These are phyloP conservation scores for Aegilops bicornis DNA, from an alignment of 176 grass and related monocot genomes.

Conservation along the genomic window DNA sequence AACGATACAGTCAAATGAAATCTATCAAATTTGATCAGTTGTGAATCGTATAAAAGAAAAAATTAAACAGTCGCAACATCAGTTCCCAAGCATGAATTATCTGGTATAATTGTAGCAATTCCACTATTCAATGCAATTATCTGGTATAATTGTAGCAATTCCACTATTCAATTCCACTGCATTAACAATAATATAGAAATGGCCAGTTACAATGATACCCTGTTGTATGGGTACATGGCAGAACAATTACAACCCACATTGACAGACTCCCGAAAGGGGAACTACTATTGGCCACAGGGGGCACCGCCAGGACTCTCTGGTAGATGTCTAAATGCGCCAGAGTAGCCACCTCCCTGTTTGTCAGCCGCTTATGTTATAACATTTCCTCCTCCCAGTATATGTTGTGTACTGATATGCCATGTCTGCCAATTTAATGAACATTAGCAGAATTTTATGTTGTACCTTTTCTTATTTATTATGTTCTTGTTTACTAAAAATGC, in stretches of 20 bases:
- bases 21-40: neutral
- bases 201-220: neutral
- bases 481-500: slow-evolving; percentile 5
- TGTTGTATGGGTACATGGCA: slow-evolving; percentile 3
- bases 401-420: neutral
- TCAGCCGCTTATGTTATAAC: neutral
- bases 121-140: neutral
- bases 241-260: neutral
- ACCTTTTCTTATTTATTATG: slow-evolving; percentile 11
- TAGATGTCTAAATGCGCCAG: neutral
- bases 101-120: neutral
- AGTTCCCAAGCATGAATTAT: neutral
- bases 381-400: neutral
- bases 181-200: neutral
- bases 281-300: neutral
- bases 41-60: neutral
- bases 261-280: neutral
- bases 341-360: neutral
- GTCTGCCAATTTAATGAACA: neutral
- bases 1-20: neutral
- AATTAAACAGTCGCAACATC: neutral
- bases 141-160: neutral
- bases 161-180: neutral
- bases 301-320: neutral
- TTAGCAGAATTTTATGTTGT: neutral